phyloP scores from a whole-genome alignment of 2,329 filamentous ascomycete genomes.

The Atkinsonella texensis region DNA sequence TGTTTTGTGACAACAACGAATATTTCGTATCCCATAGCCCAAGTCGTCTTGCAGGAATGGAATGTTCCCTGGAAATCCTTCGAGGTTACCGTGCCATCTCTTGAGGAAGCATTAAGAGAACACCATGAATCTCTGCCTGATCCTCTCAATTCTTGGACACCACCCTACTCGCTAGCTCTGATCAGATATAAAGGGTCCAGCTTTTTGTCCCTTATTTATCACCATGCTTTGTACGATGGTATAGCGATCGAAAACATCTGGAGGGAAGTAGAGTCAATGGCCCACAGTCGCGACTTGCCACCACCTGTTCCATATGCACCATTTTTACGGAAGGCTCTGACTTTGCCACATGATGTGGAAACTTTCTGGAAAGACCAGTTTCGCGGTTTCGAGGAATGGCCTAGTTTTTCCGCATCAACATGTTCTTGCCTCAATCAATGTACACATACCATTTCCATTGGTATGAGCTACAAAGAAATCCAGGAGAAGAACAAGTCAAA shows the following conservation, averaged over 20 bases:
- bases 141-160: constrained; percentile 30
- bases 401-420: constrained; percentile 14
- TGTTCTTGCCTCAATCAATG: constrained; percentile 16
- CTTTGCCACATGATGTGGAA: constrained; percentile 35
- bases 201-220: constrained; percentile 42
- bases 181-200: constrained; percentile 19
- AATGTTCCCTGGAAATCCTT: constrained; percentile 28
- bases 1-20: constrained; percentile 58
- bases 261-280: constrained; percentile 53
- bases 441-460: constrained; percentile 17
- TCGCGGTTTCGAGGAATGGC: constrained; percentile 29
- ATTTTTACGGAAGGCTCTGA: constrained; percentile 51
- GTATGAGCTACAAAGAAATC: constrained; percentile 30
- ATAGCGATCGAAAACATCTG: constrained; percentile 61
- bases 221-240: constrained; percentile 83
- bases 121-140: constrained; percentile 28
- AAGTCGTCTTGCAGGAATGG: constrained; percentile 50
- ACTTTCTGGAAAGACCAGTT: constrained; percentile 56
- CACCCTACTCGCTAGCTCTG: constrained; percentile 33
- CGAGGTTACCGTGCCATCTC: constrained; percentile 16
- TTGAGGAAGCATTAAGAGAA: constrained; percentile 25
- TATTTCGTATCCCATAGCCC: constrained; percentile 50
- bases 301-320: constrained; percentile 42
- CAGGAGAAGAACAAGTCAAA: constrained; percentile 37
- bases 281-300: constrained; percentile 33